Conservation (phyloP, 176 grass and related monocot genomes). For the Saccharum officinarum region DNA sequence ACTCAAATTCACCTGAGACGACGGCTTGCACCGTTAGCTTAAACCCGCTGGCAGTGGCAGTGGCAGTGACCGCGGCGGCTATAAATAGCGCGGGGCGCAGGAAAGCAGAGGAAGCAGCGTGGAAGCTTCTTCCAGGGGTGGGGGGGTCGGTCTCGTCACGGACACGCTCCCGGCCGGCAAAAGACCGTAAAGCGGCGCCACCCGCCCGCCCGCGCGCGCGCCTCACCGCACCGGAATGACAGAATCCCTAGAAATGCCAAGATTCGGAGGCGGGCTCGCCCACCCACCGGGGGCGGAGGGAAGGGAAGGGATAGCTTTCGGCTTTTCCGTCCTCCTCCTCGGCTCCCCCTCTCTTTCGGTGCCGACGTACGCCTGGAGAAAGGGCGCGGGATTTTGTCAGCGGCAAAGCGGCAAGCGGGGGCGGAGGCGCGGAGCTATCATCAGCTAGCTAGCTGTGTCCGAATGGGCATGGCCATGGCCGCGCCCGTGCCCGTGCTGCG, state of each 20-base stretch:
- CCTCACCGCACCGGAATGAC: constrained; percentile 32
- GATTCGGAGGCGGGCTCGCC: constrained; percentile 40
- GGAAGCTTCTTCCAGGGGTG: constrained; percentile 61
- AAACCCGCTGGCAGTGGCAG: neutral
- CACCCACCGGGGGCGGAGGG: neutral
- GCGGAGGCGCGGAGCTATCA: neutral
- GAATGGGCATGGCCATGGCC: neutral
- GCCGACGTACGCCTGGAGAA: constrained; percentile 41
- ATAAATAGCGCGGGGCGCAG: constrained; percentile 50
- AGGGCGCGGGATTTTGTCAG: constrained; percentile 65
- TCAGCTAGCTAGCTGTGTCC: neutral
- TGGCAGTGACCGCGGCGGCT: constrained; percentile 13
- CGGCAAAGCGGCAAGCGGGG: constrained; percentile 28
- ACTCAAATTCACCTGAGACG: constrained; percentile 22
- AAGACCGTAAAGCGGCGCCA: constrained; percentile 40
- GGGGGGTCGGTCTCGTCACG: constrained; percentile 53
- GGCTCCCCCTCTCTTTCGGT: constrained; percentile 50
- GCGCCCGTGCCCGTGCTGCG: neutral
- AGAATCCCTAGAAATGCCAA: constrained; percentile 83
- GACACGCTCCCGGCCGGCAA: constrained; percentile 56
- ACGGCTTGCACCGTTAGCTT: neutral
- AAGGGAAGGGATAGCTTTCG: neutral
- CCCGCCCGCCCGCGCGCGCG: neutral
- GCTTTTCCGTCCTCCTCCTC: constrained; percentile 16
- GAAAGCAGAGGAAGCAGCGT: constrained; percentile 64